Evolutionary conservation across 2,329 filamentous ascomycete species (phyloP).

Genomic region (Periconia digitata): DNA sequence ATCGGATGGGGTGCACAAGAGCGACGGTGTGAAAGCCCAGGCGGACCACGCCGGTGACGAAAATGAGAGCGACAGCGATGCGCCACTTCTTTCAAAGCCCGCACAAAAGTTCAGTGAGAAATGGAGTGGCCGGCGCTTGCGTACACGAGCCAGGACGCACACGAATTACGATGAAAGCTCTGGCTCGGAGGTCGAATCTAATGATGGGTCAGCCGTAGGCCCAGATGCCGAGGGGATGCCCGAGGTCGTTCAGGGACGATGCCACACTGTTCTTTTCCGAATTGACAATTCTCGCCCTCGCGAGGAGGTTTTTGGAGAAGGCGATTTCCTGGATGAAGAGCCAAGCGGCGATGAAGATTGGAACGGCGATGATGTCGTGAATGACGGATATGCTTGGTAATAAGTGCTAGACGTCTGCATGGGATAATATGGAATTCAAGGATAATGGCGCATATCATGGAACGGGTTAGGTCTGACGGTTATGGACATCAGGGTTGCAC

Average conservation of each 20-base stretch:
- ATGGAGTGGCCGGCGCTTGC: constrained; percentile 35
- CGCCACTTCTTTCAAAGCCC: constrained; percentile 21
- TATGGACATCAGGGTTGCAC: neutral
- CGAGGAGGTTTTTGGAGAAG: constrained; percentile 69
- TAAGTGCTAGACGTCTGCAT: neutral
- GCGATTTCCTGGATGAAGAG: constrained; percentile 69
- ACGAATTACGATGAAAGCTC: constrained; percentile 34
- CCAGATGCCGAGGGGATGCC: constrained; percentile 18
- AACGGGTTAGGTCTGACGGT: neutral
- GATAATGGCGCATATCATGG: neutral
- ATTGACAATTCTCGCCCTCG: constrained; percentile 76
- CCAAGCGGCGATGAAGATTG: constrained; percentile 59
- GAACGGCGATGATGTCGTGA: constrained; percentile 59
- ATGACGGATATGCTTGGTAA: constrained; percentile 40
- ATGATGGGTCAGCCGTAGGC: no score
- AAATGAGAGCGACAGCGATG: constrained; percentile 34
- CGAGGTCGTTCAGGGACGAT: constrained; percentile 65
- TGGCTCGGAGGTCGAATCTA: constrained; percentile 27
- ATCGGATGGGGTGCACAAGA: constrained; percentile 8
- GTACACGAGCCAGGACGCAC: constrained; percentile 27
- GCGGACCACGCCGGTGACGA: neutral
- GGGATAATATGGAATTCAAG: neutral
- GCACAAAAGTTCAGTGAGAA: constrained; percentile 23
- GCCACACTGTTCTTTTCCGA: constrained; percentile 68
- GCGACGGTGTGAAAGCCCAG: neutral